phyloP scores from a whole-genome alignment of 2,329 filamentous ascomycete genomes.

The Laburnicola sp. region DNA sequence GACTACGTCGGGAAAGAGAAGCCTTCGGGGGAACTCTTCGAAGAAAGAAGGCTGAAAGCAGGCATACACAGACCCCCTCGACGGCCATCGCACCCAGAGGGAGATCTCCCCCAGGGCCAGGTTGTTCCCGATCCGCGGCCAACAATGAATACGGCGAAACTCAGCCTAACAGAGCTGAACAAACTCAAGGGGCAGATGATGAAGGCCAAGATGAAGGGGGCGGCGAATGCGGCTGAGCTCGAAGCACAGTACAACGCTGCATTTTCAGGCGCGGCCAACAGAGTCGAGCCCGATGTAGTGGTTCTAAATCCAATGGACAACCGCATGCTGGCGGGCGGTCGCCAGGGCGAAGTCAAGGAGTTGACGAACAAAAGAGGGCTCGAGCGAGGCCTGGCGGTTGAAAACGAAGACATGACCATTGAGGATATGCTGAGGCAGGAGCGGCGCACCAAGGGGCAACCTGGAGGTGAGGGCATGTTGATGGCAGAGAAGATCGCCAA shows the following conservation, averaged over 20 bases:
- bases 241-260: conserved; percentile 84
- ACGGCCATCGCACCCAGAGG: conserved; percentile 26
- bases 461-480: conserved; percentile 76
- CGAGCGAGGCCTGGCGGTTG: conserved; percentile 81
- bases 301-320: conserved; percentile 88
- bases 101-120: conserved; percentile 56
- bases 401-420: conserved; percentile 94
- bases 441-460: conserved; percentile 75
- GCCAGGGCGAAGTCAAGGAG: conserved; percentile 73
- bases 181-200: conserved; percentile 90
- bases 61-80: conserved; percentile 50
- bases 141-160: conserved; percentile 52
- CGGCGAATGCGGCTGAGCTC: conserved; percentile 73
- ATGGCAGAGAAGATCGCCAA: conserved; percentile 93
- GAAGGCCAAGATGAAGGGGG: conserved; percentile 85
- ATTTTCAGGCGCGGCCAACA: conserved; percentile 62
- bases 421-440: conserved; percentile 98
- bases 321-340: conserved; percentile 78
- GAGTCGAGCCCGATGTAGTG: conserved; percentile 67
- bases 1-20: conserved; percentile 84
- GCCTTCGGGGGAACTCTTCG: conserved; percentile 83
- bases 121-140: conserved; percentile 60
- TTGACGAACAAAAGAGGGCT: conserved; percentile 79
- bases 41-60: conserved; percentile 69
- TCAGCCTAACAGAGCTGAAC: conserved; percentile 83